Base-by-base conservation (phyloP, 805 yeast species). In the Zygoascus tannicola region DNA sequence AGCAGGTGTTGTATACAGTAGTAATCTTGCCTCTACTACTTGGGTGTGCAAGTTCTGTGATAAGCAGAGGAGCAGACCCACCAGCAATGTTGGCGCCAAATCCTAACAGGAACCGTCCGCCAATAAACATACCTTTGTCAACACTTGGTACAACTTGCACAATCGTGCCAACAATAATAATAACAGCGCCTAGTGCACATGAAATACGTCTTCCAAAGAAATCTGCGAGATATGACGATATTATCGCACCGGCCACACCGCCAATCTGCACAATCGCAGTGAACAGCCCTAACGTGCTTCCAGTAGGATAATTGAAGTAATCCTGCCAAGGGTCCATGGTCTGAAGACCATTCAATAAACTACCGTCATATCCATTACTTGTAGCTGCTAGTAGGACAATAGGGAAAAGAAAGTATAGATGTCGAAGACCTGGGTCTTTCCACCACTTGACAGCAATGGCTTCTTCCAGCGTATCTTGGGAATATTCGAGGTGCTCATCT, bases 41-140 rank as follows among this genome's bases (percentile, higher is more conserved):
- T 10, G 85, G 73, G 46, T 73, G 74, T 34, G 85, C 73, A 62
- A 76, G 70, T 63, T 83, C 94, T 1, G 88, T 70, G 57, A 80
- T 85, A 75, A 84, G 81, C 47, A 80, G 79, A 14, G 92, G 92
- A 19, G 45, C 51, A 49, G 81, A 78, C 28, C 85, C 79, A 18
- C 85, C 77, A 14, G 86, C 78, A 58, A 76, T 75, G 58, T 81
- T 61, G 49, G 88, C 80, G 53, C 88, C 92, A 42, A 81, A 53
- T 51, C 92, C 86, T 19, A 82, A 72, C 18, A 78, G 56, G 38
- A 80, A 75, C 66, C 92, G 74, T 23, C 84, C 88, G 50, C 79
- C 63, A 43, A 82, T 75, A 48, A 84, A 78, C 59, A 46, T 80
- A 85, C 41, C 83, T 84, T 50, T 77, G 62, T 42, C 56, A 52